Evolutionary conservation across 148 eudicot species (phyloP), one percentile per base, ranked within the genome.

Genomic region (Spergularia bocconei): DNA sequence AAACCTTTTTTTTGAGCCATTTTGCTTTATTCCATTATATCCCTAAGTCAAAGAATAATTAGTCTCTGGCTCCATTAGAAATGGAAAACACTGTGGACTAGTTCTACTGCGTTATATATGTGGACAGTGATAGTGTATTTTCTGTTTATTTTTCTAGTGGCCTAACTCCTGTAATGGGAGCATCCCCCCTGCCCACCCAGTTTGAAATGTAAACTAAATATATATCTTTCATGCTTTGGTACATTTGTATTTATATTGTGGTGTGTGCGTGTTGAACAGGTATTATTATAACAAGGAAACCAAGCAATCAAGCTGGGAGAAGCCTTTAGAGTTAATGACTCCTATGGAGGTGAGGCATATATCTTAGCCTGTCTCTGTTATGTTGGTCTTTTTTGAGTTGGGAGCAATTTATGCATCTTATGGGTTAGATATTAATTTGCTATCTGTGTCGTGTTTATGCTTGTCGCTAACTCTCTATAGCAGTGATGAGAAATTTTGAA

Each of bases 221-320:
- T 9, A 6, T 9, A 44, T 44, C 48, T n/a, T 41, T 44, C 48
- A 44, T 44, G 7, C 8, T 44, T 44, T 44, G 8, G 7, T 44
- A 44, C 48, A 9, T 73, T 60, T 47, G 71, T 55, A 73, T 0
- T 63, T 64, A 44, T 36, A 54, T n/a, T 70, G 4, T 5, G 57
- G 47, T 13, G 3, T 54, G 5, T 16, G 15, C 57, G 23, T 61
- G 25, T 57, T 80, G 71, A 63, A 58, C 88, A 94, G 98, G 60
- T 94, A 94, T 79, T 94, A 90, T 75, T 94, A 91, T 86, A 94
- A 94, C 86, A 94, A 91, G 84, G 82, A 79, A 71, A 94, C 98
- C 70, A 90, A 86, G 79, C 95, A 94, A 81, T 94, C 98, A 64
- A 87, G 93, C 75, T 94, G 98, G 98, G 98, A 94, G 86, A 94